A percentile compares a stretch with the other conserved stretches of the same genome.
Conservation (phyloP, 2,329 filamentous ascomycete genomes). For the Myriangium duriaei region DNA sequence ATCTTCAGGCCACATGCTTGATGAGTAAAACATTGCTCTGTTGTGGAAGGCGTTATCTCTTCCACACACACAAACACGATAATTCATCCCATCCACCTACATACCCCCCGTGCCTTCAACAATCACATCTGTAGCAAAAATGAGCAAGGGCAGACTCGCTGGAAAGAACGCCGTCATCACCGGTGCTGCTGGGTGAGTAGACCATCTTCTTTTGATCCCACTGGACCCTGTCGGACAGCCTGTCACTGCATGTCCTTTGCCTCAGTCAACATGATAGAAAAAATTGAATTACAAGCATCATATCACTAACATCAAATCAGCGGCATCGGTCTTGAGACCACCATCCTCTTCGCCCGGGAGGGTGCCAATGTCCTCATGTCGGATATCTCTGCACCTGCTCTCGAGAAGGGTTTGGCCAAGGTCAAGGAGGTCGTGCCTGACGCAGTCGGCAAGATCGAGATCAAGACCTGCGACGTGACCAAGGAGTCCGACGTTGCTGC, state of each 20-base stretch:
- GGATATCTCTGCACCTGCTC: conserved; percentile 67
- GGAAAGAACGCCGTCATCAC: conserved; percentile 67
- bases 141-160: conserved; percentile 37
- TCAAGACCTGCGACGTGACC: conserved; percentile 62
- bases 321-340: conserved; percentile 86
- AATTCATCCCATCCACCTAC: no score
- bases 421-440: conserved; percentile 54
- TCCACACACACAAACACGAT: no score
- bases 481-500: conserved; percentile 69
- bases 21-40: background rate
- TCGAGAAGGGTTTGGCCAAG: conserved; percentile 65
- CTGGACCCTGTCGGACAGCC: background rate
- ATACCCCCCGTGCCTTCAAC: conserved; percentile 7
- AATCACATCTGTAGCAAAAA: conserved; percentile 2
- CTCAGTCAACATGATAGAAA: background rate
- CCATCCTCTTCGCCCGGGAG: conserved; percentile 79
- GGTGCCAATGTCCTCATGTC: conserved; percentile 76
- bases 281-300: background rate
- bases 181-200: conserved; percentile 66
- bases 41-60: no score
- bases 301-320: conserved; percentile 31
- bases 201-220: conserved; percentile 5
- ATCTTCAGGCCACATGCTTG: no score
- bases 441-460: conserved; percentile 47
- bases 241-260: conserved; percentile 1